Evolutionary conservation across 257 asterid genomes (phyloP).

Genomic region (Cinchona pubescens): DNA sequence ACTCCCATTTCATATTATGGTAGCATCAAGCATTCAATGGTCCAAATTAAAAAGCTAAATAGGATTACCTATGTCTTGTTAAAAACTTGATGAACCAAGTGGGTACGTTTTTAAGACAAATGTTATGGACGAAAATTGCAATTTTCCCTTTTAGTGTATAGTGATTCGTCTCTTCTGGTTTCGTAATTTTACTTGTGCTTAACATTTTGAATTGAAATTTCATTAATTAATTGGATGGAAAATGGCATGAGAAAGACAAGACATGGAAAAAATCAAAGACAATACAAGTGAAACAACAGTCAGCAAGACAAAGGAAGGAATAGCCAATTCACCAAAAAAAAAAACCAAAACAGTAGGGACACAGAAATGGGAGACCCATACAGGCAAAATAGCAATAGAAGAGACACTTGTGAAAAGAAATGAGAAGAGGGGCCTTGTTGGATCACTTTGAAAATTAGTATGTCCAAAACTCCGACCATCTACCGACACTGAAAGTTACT

Average conservation of each 20-base stretch:
- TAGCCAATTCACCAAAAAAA: slow-evolving; percentile 20
- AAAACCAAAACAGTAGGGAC: slow-evolving; percentile 27
- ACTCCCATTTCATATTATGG: slow-evolving; percentile 8
- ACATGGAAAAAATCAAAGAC: neutral
- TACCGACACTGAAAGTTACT: slow-evolving; percentile 38
- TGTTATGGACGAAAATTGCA: neutral
- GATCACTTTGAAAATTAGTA: slow-evolving; percentile 5
- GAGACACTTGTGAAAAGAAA: slow-evolving; percentile 25
- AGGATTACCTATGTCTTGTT: neutral
- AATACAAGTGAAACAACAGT: slow-evolving; percentile 8
- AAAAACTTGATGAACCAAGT: neutral
- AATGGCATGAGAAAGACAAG: slow-evolving; percentile 13
- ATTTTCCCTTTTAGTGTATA: neutral
- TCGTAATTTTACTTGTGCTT: neutral
- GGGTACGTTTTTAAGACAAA: neutral
- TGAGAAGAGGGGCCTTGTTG: neutral
- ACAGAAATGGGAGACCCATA: slow-evolving; percentile 4
- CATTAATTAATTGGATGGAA: neutral
- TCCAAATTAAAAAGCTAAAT: neutral
- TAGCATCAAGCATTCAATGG: slow-evolving; percentile 4
- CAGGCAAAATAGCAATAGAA: slow-evolving; percentile 21
- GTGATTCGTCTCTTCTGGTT: neutral
- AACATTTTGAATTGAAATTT: neutral
- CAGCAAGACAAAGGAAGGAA: slow-evolving; percentile 14
- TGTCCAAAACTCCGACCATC: slow-evolving; percentile 30